Percentiles rank a stretch among this genome's conserved stretches.
Evolutionary conservation across 495 filamentous ascomycete species (phyloP).

Genomic region (Tetracladium marchalianum): DNA sequence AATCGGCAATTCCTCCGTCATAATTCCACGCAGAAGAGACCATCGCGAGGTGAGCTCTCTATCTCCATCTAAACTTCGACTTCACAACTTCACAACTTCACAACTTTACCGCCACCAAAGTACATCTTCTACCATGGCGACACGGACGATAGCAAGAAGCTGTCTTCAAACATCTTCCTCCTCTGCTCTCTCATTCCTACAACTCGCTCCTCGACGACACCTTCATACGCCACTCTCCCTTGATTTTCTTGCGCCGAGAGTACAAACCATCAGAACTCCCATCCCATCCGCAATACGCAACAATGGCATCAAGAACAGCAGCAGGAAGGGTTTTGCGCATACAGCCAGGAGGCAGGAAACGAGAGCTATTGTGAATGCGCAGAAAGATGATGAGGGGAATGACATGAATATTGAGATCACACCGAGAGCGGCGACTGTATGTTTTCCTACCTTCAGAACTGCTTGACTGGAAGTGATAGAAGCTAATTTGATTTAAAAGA

Average conservation of each 20-base stretch:
- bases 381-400: slow-evolving; percentile 68
- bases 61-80: too few species aligned
- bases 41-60: too few species aligned
- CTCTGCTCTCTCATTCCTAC: slow-evolving; percentile 13
- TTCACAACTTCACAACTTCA: too few species aligned
- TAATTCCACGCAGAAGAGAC: too few species aligned
- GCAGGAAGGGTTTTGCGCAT: slow-evolving; percentile 5
- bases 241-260: slow-evolving; percentile 12
- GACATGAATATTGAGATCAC: slow-evolving; percentile 74
- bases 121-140: slow-evolving; percentile 7
- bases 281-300: not conserved
- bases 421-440: slow-evolving; percentile 66
- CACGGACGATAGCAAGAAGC: slow-evolving; percentile 7
- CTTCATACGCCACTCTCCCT: slow-evolving; percentile 12
- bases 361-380: slow-evolving; percentile 43
- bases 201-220: slow-evolving; percentile 11
- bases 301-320: not conserved
- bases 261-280: slow-evolving; percentile 1
- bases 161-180: slow-evolving; percentile 12
- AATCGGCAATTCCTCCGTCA: too few species aligned
- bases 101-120: not conserved
- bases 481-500: slow-evolving; percentile 21
- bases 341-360: slow-evolving; percentile 4
- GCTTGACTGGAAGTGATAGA: not conserved
- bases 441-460: slow-evolving; percentile 16